Evolutionary conservation across 441 rosid genomes (phyloP).

Genomic region (Corymbia calophylla): DNA sequence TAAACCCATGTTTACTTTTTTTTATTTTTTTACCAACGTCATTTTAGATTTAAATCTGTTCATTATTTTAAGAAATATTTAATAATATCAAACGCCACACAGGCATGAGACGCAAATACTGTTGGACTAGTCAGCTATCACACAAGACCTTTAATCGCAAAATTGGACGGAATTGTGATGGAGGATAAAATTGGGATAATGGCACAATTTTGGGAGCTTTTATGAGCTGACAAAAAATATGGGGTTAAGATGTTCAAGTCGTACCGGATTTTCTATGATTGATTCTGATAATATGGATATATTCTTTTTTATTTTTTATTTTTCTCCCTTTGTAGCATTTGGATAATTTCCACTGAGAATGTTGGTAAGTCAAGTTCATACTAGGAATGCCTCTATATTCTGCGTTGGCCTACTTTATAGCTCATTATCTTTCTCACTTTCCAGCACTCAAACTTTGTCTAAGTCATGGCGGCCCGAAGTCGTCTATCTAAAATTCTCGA

Average conservation of each 20-base stretch:
- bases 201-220: not conserved
- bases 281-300: not conserved
- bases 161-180: not conserved
- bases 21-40: not conserved
- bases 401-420: not conserved
- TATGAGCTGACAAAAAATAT: not conserved
- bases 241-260: not conserved
- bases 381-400: not conserved
- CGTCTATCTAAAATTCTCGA: not conserved
- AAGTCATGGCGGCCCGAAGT: not conserved
- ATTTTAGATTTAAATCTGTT: not conserved
- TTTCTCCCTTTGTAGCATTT: not conserved
- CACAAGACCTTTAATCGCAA: rapidly evolving
- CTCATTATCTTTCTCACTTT: too few relatives aligned
- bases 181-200: not conserved
- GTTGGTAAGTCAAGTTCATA: not conserved
- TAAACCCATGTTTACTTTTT: not conserved
- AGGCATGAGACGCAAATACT: not conserved
- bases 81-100: not conserved
- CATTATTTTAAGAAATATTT: not conserved
- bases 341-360: too few relatives aligned
- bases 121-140: not conserved
- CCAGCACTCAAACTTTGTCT: not conserved
- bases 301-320: rapidly evolving
- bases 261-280: not conserved